phyloP scores from a whole-genome alignment of 192 early-diverging fungal species.

The Mortierella hygrophila region DNA sequence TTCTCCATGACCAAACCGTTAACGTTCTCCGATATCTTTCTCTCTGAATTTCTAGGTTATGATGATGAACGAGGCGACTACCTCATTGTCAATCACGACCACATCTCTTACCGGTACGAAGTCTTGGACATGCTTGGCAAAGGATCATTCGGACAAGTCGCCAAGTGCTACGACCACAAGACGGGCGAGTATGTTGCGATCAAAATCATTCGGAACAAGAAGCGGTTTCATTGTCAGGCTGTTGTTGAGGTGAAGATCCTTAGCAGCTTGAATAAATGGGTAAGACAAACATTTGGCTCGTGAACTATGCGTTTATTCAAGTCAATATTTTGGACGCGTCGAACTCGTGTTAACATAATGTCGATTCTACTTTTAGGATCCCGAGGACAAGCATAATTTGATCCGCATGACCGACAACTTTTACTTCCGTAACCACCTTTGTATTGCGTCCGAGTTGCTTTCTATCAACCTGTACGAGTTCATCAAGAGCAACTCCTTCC shows the following conservation, averaged over 20 bases:
- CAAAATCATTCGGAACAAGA: constrained; percentile 97
- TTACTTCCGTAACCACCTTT: constrained; percentile 94
- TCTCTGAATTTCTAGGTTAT: constrained; percentile 34
- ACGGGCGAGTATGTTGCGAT: constrained; percentile 87
- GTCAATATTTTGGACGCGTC: neutral
- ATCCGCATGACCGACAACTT: constrained; percentile 93
- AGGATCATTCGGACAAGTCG: constrained; percentile 92
- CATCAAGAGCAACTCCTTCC: constrained; percentile 90
- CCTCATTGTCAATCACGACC: constrained; percentile 87
- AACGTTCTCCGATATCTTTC: neutral
- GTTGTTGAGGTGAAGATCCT: constrained; percentile 95
- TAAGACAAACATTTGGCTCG: constrained; percentile 43
- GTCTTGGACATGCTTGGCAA: constrained; percentile 92
- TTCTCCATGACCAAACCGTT: neutral
- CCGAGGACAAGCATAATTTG: constrained; percentile 81
- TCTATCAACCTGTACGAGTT: constrained; percentile 97
- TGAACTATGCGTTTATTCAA: no score
- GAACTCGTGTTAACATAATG: neutral
- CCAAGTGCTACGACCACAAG: constrained; percentile 95
- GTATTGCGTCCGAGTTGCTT: constrained; percentile 94
- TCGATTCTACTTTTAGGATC: constrained; percentile 69
- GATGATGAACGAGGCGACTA: constrained; percentile 98
- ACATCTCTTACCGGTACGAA: constrained; percentile 95
- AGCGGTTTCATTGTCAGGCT: constrained; percentile 95
- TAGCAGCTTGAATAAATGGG: constrained; percentile 81